Base-by-base conservation (phyloP, 1,284 basidiomycete species). In the Ceratobasidium sp. region DNA sequence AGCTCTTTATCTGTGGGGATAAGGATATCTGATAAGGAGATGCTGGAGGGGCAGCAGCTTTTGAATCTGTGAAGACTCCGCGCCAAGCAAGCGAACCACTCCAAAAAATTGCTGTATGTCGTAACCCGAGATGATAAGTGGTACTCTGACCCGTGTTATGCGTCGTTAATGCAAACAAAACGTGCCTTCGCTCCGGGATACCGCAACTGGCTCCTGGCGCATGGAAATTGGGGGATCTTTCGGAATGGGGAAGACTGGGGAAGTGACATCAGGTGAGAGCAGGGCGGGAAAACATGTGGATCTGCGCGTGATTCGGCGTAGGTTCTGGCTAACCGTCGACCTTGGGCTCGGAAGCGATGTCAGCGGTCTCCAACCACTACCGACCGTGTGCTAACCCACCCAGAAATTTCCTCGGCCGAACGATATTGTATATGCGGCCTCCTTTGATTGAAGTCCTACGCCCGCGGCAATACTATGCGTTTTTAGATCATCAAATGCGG, bases 101-200 rank as follows among this genome's bases (percentile, higher is more conserved):
- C 63, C 63, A 66, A 66, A 66, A 66, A 66, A 66, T 66, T 66
- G n/a, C 49, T 66, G 63, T 12, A 66, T 66, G 28, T 49, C 63
- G 63, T 66, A 61, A 61, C 59, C 11, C 38, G n/a, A 42, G 59
- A 40, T 38, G 38, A 3, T 40, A 7, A 2, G 25, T 23, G 44
- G 25, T 44, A 11, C 25, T 66, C 63, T 25, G 49, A 49, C 54
- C 30, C 46, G 12, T 54, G 49, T 23, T 66, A 66, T 48, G 33
- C 33, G 33, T 56, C 8, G 12, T 56, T 38, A 18, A 2, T 16
- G 18, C 3, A 21, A 16, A 56, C 14, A 36, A 11, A 16, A 18
- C 30, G 12, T 53, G 23, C 6, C 28, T 66, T 66, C 63, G 44
- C 33, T 42, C 63, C 63, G 63, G 54, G 49, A 53, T 54, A 36